Evolutionary conservation across 257 asterid species (phyloP), one percentile per base, ranked within the genome.

Genomic region (Nicotiana benthamiana): DNA sequence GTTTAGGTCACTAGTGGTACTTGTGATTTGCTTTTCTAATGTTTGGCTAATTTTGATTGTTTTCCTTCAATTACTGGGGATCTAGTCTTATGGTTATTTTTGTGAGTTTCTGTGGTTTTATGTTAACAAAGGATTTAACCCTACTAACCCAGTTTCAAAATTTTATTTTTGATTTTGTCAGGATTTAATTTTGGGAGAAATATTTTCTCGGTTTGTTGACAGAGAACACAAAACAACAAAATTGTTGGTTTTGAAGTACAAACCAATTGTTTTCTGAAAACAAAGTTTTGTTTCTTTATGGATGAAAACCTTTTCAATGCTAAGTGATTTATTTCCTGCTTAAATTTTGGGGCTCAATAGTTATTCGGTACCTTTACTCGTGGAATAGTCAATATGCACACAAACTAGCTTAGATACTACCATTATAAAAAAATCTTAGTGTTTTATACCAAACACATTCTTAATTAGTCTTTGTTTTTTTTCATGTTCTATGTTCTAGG

Each of bases 401-500:
- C 59, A 53, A 16, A 56, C 34, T 70, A 22, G 36, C 36, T 43
- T 43, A 3, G 61, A 24, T 12, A 24, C 36, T 13, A 48, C 53
- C 24, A 24, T 26, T 46, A 74, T 74, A 74, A 72, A 22, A 43
- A 4, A 0, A 40, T 12, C 48, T 40, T 22, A 22, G 8, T 5
- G n/a, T 24, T 70, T 74, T 13, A 0, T 48, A 54, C 77, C 0
- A 2, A 8, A 7, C 3, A 26, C 6, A 68, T 43, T 48, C 79
- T 74, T 74, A 48, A 24, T 8, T 9, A 8, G 17, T 46, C 26
- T 15, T 48, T 74, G 61, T 74, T 74, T 17, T 74, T 61, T 13
- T 53, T 56, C 53, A 30, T 78, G 56, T 66, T 78, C 52, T 32
- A 13, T 67, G 26, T 32, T 87, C 86, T 85, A 93, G 98, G 99